Percentiles rank a stretch among this genome's conserved stretches.
phyloP scores from a whole-genome alignment of 2,329 filamentous ascomycete genomes.

The Colletotrichum plurivorum region DNA sequence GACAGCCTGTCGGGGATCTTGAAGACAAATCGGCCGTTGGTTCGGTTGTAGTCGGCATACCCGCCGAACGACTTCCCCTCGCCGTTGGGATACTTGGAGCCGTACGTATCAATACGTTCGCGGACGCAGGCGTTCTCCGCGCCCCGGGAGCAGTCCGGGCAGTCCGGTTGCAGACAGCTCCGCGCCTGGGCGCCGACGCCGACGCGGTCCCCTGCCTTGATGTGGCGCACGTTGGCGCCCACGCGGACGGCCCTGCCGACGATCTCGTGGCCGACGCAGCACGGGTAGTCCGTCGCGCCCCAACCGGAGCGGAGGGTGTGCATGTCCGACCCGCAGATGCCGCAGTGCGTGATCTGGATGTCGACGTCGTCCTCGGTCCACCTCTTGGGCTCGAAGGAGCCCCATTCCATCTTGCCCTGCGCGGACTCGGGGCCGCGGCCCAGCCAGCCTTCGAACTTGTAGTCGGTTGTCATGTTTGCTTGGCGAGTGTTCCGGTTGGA shows the following conservation, averaged over 20 bases:
- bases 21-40: constrained; percentile 62
- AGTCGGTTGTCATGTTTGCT: constrained; percentile 49
- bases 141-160: constrained; percentile 57
- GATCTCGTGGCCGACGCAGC: constrained; percentile 75
- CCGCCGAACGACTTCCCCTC: constrained; percentile 67
- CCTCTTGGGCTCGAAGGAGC: constrained; percentile 71
- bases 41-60: constrained; percentile 52
- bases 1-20: constrained; percentile 59
- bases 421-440: constrained; percentile 55
- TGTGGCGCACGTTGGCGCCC: constrained; percentile 60
- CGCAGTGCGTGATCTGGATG: constrained; percentile 75
- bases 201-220: constrained; percentile 74
- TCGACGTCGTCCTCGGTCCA: constrained; percentile 77
- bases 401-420: constrained; percentile 69
- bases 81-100: constrained; percentile 64
- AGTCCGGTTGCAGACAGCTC: constrained; percentile 64
- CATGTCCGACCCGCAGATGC: constrained; percentile 74
- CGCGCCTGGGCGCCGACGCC: constrained; percentile 73
- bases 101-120: constrained; percentile 65
- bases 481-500: background rate
- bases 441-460: constrained; percentile 67
- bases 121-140: constrained; percentile 58
- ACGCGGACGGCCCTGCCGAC: constrained; percentile 70
- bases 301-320: constrained; percentile 71
- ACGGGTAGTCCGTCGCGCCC: constrained; percentile 58